Conservation (phyloP, 2,329 filamentous ascomycete species). For the Fusarium scirpi region DNA sequence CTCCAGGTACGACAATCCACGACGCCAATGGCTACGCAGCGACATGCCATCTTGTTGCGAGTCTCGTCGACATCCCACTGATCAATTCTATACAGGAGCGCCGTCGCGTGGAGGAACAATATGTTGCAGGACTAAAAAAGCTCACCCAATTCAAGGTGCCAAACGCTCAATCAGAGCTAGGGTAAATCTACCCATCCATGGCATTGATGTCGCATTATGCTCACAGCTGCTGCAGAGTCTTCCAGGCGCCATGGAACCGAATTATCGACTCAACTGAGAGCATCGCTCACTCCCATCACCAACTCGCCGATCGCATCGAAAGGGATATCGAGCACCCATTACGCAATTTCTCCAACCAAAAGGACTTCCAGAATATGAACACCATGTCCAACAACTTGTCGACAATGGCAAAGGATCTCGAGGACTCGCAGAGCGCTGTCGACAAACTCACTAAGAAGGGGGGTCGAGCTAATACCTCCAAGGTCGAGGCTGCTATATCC, state of each 20-base stretch:
- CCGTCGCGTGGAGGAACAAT: slow-evolving; percentile 89
- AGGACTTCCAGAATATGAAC: slow-evolving; percentile 83
- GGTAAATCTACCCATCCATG: slow-evolving; percentile 69
- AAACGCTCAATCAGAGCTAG: slow-evolving; percentile 83
- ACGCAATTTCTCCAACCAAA: slow-evolving; percentile 77
- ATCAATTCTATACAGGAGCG: slow-evolving; percentile 75
- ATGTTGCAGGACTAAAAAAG: slow-evolving; percentile 86
- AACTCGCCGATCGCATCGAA: slow-evolving; percentile 84
- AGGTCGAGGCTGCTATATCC: slow-evolving; percentile 78
- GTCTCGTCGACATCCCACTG: slow-evolving; percentile 6
- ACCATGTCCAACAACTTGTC: slow-evolving; percentile 85
- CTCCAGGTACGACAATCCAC: slow-evolving; percentile 75
- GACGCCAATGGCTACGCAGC: slow-evolving; percentile 20
- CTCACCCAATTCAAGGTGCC: slow-evolving; percentile 80
- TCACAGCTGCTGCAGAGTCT: slow-evolving; percentile 72
- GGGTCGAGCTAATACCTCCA: slow-evolving; percentile 78
- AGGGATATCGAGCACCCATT: slow-evolving; percentile 88
- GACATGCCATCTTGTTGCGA: background rate
- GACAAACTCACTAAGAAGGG: slow-evolving; percentile 87
- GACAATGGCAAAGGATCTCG: slow-evolving; percentile 85
- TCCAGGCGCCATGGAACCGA: slow-evolving; percentile 89
- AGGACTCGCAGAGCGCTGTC: slow-evolving; percentile 84
- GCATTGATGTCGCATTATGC: slow-evolving; percentile 5
- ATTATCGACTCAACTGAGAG: slow-evolving; percentile 83
- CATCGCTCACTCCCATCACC: slow-evolving; percentile 85